Evolutionary conservation across 169 alveolate species (phyloP).

Genomic region (Plasmodium ovale): DNA sequence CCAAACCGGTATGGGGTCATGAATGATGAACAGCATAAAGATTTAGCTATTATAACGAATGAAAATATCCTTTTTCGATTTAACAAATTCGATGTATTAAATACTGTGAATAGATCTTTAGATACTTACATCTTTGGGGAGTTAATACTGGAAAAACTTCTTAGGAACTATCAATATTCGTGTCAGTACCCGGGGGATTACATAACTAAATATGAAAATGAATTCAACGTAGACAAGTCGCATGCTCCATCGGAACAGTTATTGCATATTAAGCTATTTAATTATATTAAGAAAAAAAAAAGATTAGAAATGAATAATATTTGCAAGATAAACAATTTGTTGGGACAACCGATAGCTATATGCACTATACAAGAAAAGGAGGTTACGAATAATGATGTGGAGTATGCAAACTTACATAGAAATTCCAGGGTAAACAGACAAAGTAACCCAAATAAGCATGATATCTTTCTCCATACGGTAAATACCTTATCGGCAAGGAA

Average conservation of each 20-base stretch:
- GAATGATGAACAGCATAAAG: slow-evolving; percentile 56
- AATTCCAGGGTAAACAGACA: neutral
- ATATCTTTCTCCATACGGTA: neutral
- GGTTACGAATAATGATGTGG: neutral
- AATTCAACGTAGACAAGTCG: slow-evolving; percentile 34
- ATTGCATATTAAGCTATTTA: slow-evolving; percentile 57
- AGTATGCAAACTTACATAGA: neutral
- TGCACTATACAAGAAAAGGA: slow-evolving; percentile 38
- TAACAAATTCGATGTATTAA: slow-evolving; percentile 42
- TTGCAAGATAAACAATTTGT: slow-evolving; percentile 55
- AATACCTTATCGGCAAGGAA: slow-evolving; percentile 10
- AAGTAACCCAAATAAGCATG: neutral
- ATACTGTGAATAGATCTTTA: slow-evolving; percentile 58
- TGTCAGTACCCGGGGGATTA: slow-evolving; percentile 76
- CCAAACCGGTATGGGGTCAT: slow-evolving; percentile 39
- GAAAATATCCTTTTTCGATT: slow-evolving; percentile 48
- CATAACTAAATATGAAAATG: slow-evolving; percentile 62
- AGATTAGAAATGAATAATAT: slow-evolving; percentile 72
- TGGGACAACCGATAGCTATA: slow-evolving; percentile 76
- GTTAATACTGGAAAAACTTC: slow-evolving; percentile 47
- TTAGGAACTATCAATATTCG: slow-evolving; percentile 58
- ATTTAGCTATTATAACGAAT: slow-evolving; percentile 46
- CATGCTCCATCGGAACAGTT: slow-evolving; percentile 20
- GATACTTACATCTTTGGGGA: slow-evolving; percentile 72
- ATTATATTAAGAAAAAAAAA: slow-evolving; percentile 60